phyloP scores from a whole-genome alignment of 495 filamentous ascomycete species.

The Penicillium nucicola region DNA sequence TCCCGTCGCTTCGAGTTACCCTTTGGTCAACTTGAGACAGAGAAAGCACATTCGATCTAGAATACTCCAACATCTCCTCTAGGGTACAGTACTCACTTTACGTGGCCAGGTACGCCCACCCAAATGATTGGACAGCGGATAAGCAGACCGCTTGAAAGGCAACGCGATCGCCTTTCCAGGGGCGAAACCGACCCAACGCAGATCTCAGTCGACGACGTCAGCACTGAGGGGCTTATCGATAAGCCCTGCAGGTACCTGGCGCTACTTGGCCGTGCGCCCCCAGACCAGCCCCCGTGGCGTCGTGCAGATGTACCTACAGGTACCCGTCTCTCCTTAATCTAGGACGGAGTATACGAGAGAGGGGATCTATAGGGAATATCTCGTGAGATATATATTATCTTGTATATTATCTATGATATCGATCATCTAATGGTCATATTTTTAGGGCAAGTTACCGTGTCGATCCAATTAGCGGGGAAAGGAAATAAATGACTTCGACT shows the following conservation, averaged over 20 bases:
- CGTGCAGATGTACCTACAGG: conserved; percentile 28
- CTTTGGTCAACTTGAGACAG: too few relatives aligned
- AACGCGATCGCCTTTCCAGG: conserved; percentile 8
- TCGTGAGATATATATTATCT: too few relatives aligned
- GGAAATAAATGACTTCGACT: too few relatives aligned
- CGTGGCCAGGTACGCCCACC: conserved; percentile 28
- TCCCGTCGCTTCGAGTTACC: too few relatives aligned
- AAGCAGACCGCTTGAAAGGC: conserved; percentile 25
- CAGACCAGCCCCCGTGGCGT: conserved; percentile 10
- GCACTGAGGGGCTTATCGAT: conserved; percentile 15
- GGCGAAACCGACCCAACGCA: not conserved
- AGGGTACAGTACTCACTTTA: conserved; percentile 5
- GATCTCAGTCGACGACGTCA: conserved; percentile 9
- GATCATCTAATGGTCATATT: too few relatives aligned
- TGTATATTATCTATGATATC: too few relatives aligned
- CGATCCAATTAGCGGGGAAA: not conserved
- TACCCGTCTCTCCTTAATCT: conserved; percentile 19
- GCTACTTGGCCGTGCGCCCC: conserved; percentile 17
- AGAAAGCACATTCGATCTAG: not conserved
- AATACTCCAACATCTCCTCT: too few relatives aligned
- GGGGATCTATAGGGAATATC: too few relatives aligned
- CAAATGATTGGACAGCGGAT: conserved; percentile 13
- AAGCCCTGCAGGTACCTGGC: conserved; percentile 33
- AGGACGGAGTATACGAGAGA: too few relatives aligned
- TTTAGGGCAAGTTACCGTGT: not conserved